Conservation (phyloP, 257 asterid genomes). For the Cinchona pubescens region DNA sequence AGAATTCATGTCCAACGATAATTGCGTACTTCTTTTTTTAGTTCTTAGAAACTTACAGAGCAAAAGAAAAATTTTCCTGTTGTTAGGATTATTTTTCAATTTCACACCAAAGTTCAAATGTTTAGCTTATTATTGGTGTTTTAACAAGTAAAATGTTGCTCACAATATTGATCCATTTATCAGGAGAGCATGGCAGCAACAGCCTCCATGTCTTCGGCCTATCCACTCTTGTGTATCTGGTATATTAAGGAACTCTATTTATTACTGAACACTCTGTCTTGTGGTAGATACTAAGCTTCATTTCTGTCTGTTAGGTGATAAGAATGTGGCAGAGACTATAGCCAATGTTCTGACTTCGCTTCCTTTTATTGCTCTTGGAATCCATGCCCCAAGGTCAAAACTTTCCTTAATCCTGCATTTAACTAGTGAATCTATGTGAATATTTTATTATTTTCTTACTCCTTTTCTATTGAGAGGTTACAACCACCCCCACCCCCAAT, state of each 20-base stretch:
- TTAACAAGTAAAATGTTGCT: neutral
- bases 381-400: slow-evolving; percentile 71
- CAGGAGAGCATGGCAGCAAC: slow-evolving; percentile 81
- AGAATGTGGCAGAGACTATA: slow-evolving; percentile 54
- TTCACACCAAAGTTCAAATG: slow-evolving; percentile 8
- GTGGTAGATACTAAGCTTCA: neutral
- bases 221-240: slow-evolving; percentile 57
- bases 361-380: slow-evolving; percentile 81
- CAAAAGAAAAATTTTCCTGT: neutral
- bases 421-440: neutral
- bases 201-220: slow-evolving; percentile 81
- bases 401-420: slow-evolving; percentile 16
- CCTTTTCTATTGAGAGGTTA: neutral
- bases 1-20: slow-evolving; percentile 3
- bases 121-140: slow-evolving; percentile 1
- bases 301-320: slow-evolving; percentile 55
- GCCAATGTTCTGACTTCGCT: slow-evolving; percentile 82
- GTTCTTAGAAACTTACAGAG: neutral
- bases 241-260: slow-evolving; percentile 22
- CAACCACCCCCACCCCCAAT: neutral
- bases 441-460: neutral
- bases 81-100: neutral
- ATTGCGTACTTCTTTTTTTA: neutral
- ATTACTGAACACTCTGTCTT: neutral
- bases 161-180: slow-evolving; percentile 11